Base-by-base conservation (phyloP, 179 eudicot genomes). In the Silene vulgaris region DNA sequence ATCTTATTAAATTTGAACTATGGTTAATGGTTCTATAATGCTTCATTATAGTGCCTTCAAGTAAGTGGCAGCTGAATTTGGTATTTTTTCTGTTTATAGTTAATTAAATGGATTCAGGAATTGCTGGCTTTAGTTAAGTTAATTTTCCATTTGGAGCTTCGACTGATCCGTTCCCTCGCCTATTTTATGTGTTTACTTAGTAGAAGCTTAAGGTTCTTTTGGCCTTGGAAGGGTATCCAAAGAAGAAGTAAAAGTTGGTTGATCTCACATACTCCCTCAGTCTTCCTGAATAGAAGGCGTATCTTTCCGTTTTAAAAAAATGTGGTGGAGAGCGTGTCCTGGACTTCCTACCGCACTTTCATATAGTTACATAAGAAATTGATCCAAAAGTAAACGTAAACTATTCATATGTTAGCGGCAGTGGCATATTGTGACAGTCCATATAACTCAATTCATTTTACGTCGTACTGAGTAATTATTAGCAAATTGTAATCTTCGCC, bases 61-160 rank as follows among this genome's bases (percentile, higher is more conserved):
- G 65, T 11, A 61, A 48, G 52, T 77, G 57, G 26, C 71, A 62
- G 26, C 71, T 71, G 26, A 20, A 30, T 45, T 48, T 28, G 21
- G 73, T 69, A 12, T 5, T 37, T 7, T 65, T 9, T 26, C n/a
- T 23, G 23, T 20, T 43, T 43, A 9, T 13, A 16, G 37, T 67
- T 52, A 67, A 6, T 30, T 32, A 0, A 37, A 67, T 40, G 74
- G 35, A 60, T 20, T 65, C 37, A 14, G 48, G 14, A n/a, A 17
- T 20, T 30, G 74, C 20, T 8, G n/a, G 13, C 35, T 26, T 13
- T 26, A 19, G 50, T 72, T 72, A 16, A n/a, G 23, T 35, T 14
- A 8, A 3, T 3, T 16, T 8, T 7, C 45, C 26, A 7, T 4
- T 29, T 68, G 5, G 4, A 23, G 45, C 45, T 8, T 65, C n/a